These are phyloP conservation scores for Epithele typhae DNA, from an alignment of 768 basidiomycete species.

Conservation along the genomic window DNA sequence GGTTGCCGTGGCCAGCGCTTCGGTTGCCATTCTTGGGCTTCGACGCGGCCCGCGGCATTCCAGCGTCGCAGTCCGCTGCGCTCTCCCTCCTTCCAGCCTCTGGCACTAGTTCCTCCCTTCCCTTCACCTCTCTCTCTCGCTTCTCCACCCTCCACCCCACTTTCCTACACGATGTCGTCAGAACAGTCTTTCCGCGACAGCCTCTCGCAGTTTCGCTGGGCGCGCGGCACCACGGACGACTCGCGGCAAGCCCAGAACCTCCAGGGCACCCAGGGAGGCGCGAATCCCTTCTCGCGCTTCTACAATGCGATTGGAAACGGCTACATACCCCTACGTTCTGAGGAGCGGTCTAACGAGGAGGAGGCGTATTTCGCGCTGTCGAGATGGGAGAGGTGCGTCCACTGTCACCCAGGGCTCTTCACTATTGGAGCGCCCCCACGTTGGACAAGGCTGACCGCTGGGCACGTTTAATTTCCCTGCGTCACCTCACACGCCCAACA, in stretches of 20 bases:
- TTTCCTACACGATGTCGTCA: constrained; percentile 13
- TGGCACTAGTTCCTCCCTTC: neutral
- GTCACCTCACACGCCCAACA: constrained; percentile 69
- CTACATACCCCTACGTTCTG: constrained; percentile 84
- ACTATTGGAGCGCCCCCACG: too few species aligned
- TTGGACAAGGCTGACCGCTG: too few species aligned
- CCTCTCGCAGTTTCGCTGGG: constrained; percentile 87
- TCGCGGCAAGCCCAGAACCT: constrained; percentile 44
- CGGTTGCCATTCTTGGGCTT: neutral
- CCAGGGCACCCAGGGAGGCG: constrained; percentile 26
- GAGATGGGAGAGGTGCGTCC: constrained; percentile 83
- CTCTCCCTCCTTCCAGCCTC: too few species aligned
- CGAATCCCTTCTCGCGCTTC: constrained; percentile 65
- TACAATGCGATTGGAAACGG: constrained; percentile 82
- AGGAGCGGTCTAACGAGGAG: constrained; percentile 85
- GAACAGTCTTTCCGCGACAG: constrained; percentile 73
- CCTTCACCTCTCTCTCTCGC: neutral
- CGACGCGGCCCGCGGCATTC: neutral
- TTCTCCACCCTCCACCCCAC: neutral
- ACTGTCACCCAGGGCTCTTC: neutral
- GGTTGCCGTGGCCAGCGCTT: too few species aligned
- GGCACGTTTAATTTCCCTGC: too few species aligned
- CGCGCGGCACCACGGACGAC: constrained; percentile 66
- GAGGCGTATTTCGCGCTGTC: constrained; percentile 92
- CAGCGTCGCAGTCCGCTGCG: too few species aligned